A percentile compares a stretch with the other conserved stretches of the same genome.
Evolutionary conservation across 75 land plant species (phyloP).

Genomic region (Ceratopteris richardii): DNA sequence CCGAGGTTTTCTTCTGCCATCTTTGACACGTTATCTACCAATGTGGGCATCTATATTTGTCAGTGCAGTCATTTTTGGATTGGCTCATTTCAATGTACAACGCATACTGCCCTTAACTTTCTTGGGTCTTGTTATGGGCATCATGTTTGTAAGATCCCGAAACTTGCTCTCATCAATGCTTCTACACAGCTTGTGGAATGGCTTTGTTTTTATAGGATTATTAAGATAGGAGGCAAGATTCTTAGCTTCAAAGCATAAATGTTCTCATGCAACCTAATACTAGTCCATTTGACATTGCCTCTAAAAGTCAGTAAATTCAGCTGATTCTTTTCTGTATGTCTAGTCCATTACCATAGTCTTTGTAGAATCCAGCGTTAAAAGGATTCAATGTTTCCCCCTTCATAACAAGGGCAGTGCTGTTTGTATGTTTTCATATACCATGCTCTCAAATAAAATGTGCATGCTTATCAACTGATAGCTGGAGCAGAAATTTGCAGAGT

Average conservation of each 20-base stretch:
- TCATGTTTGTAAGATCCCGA: constrained; percentile 66
- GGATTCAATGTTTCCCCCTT: too few relatives aligned
- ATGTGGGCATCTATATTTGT: constrained; percentile 70
- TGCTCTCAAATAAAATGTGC: too few relatives aligned
- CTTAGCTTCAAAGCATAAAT: too few relatives aligned
- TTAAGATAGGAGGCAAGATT: constrained; percentile 42
- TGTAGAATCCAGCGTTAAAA: too few relatives aligned
- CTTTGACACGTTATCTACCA: constrained; percentile 77
- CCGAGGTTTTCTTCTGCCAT: constrained; percentile 88
- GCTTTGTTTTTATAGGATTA: constrained; percentile 85
- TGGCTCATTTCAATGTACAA: constrained; percentile 91
- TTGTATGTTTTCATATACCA: too few relatives aligned
- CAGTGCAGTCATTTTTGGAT: constrained; percentile 76
- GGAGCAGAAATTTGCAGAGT: too few relatives aligned
- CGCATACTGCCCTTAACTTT: constrained; percentile 81
- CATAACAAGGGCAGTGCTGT: too few relatives aligned
- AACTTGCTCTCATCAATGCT: constrained; percentile 81
- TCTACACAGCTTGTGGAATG: constrained; percentile 97
- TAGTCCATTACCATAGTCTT: too few relatives aligned
- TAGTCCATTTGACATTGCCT: too few relatives aligned
- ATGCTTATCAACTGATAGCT: too few relatives aligned
- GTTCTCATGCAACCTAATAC: constrained; percentile 12
- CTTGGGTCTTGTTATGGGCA: constrained; percentile 90
- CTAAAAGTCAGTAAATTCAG: too few relatives aligned
- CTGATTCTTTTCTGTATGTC: too few relatives aligned